Evolutionary conservation across 2,329 filamentous ascomycete species (phyloP), one percentile per base, ranked within the genome.

Genomic region (Exophiala sp.): DNA sequence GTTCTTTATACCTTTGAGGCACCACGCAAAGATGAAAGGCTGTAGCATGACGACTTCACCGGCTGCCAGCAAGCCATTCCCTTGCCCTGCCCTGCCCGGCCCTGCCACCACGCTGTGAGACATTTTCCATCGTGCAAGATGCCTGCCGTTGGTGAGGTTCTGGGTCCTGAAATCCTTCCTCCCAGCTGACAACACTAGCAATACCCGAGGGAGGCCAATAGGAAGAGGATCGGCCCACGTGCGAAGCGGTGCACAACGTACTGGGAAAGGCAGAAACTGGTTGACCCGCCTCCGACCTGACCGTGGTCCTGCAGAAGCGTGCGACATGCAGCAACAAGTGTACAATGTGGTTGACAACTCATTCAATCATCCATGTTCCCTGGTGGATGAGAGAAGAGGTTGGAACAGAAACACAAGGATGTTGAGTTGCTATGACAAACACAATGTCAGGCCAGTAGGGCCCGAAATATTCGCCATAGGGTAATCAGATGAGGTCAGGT

Each of bases 281-380:
- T 19, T 19, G 14, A 34, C 19, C 34, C 34, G 19, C 34, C 16
- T 6, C 34, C 34, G 34, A 37, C 14, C 34, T 37, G 34, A 13
- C 34, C 34, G 34, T 37, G 34, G 34, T 37, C 34, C 34, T 37
- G 34, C 34, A 37, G 34, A 18, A 37, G 34, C 18, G 34, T 37
- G 34, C 34, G 16, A 37, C 34, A 18, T 37, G 34, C 34, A 37
- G 14, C n/a, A 16, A 19, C 34, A 37, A 18, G 34, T 19, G 34
- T 37, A 37, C 34, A 37, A 19, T 37, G 14, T 16, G 6, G 34
- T 19, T 37, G 34, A 16, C 34, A 37, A 16, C 14, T 18, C 18
- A 6, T 16, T 37, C 18, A 6, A 19, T 37, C 34, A 37, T 37
- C 34, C 34, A 18, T 37, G 34, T 37, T 18, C 16, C 34, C 4